Conservation (phyloP, 1,139 yeast genomes). For the Yamadazyma sp. region DNA sequence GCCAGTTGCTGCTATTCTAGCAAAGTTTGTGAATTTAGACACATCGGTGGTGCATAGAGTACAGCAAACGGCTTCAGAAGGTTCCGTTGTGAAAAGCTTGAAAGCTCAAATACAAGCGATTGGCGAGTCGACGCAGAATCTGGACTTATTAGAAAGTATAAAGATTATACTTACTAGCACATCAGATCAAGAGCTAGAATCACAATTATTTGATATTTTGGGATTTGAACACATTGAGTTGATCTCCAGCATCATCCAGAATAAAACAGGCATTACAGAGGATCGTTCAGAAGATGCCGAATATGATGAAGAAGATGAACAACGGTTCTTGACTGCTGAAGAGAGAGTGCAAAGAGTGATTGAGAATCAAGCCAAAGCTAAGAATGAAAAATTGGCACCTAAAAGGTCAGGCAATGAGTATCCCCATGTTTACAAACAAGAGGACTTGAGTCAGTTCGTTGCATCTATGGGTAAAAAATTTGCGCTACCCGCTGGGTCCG, state of each 20-base stretch:
- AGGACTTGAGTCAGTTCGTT: constrained; percentile 58
- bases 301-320: constrained; percentile 7
- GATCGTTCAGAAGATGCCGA: constrained; percentile 2
- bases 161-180: constrained; percentile 29
- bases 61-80: constrained; percentile 13
- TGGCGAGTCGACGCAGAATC: constrained; percentile 23
- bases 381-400: constrained; percentile 50
- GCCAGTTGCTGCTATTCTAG: constrained; percentile 28
- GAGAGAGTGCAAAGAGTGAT: constrained; percentile 59
- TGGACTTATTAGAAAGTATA: constrained; percentile 25
- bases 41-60: constrained; percentile 33
- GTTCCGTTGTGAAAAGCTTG: constrained; percentile 20
- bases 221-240: constrained; percentile 87
- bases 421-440: constrained; percentile 84
- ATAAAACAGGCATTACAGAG: constrained; percentile 33
- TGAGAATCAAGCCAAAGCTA: constrained; percentile 53
- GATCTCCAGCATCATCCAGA: constrained; percentile 63
- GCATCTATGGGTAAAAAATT: constrained; percentile 81
- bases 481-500: constrained; percentile 79
- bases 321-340: constrained; percentile 49
- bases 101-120: constrained; percentile 29
- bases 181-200: constrained; percentile 65
- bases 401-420: constrained; percentile 53
- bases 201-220: constrained; percentile 68
- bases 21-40: constrained; percentile 32